A percentile compares a stretch with the other conserved stretches of the same genome.
phyloP scores from a whole-genome alignment of 305 asterid genomes.

The Solanum chacoense region DNA sequence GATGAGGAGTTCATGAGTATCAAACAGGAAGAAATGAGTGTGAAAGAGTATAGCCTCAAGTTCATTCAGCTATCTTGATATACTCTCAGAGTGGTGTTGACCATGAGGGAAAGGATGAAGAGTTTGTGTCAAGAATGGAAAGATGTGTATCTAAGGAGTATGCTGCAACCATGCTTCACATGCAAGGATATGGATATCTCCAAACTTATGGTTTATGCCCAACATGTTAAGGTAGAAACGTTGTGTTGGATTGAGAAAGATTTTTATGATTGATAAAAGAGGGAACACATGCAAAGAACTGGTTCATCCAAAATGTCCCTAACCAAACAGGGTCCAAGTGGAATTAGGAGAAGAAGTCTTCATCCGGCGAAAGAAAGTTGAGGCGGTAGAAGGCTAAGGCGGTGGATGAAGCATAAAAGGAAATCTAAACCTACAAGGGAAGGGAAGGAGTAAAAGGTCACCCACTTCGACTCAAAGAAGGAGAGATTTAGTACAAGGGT shows the following conservation, averaged over 20 bases:
- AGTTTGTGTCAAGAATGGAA: neutral
- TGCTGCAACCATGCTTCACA: neutral
- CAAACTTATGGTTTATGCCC: neutral
- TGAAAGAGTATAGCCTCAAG: neutral
- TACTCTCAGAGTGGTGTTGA: neutral
- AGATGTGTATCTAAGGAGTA: neutral
- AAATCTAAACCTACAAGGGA: neutral
- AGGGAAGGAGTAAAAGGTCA: neutral
- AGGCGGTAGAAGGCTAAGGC: neutral
- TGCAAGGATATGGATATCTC: neutral
- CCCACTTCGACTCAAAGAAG: neutral
- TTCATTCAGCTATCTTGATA: neutral
- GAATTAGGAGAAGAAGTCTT: neutral
- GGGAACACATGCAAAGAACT: neutral
- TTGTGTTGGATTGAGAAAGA: neutral
- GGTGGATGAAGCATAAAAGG: neutral
- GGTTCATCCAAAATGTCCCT: neutral
- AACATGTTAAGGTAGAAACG: neutral
- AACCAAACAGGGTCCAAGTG: neutral
- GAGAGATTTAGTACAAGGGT: neutral
- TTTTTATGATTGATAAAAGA: neutral
- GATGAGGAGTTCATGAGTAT: neutral
- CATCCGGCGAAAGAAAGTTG: neutral
- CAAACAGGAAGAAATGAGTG: neutral
- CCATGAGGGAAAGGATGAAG: neutral